phyloP scores from a whole-genome alignment of 805 yeast genomes.

The Tetrapisispora pingtungensis region DNA sequence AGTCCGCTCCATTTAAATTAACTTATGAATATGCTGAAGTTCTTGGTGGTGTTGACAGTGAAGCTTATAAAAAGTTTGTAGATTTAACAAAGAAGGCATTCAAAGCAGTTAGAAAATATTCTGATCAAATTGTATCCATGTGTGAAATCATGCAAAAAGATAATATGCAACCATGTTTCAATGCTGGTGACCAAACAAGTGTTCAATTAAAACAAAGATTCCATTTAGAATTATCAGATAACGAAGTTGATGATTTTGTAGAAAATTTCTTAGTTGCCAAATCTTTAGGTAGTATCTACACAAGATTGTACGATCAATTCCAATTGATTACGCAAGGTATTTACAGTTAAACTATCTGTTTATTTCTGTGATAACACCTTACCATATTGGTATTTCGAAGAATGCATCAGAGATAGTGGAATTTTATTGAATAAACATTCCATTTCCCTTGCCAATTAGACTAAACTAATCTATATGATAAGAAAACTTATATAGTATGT shows the following conservation, averaged over 20 bases:
- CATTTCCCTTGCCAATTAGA: too few species aligned
- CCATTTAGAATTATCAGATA: constrained; percentile 63
- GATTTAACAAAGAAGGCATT: constrained; percentile 62
- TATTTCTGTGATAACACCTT: too few species aligned
- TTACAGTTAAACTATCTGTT: constrained; percentile 39
- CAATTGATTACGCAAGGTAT: constrained; percentile 94
- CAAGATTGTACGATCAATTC: constrained; percentile 89
- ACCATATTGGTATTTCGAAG: too few species aligned
- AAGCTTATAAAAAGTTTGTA: constrained; percentile 50
- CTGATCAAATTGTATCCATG: constrained; percentile 66
- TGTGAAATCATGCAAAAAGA: constrained; percentile 93
- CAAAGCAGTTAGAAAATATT: constrained; percentile 57
- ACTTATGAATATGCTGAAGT: constrained; percentile 84
- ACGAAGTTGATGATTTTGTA: constrained; percentile 59
- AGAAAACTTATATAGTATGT: too few species aligned
- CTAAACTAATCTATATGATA: too few species aligned
- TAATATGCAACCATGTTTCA: constrained; percentile 83
- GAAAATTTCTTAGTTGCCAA: constrained; percentile 67
- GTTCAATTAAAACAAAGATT: constrained; percentile 70
- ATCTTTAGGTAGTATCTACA: constrained; percentile 79
- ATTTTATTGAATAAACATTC: background rate
- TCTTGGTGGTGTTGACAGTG: constrained; percentile 68
- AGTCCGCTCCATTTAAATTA: constrained; percentile 93
- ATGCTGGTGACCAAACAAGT: constrained; percentile 76
- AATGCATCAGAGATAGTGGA: too few species aligned